Percentiles rank a stretch among this genome's conserved stretches.
These are phyloP conservation scores for Neonectria punicea DNA, from an alignment of 2,329 filamentous ascomycete genomes.

Conservation along the genomic window DNA sequence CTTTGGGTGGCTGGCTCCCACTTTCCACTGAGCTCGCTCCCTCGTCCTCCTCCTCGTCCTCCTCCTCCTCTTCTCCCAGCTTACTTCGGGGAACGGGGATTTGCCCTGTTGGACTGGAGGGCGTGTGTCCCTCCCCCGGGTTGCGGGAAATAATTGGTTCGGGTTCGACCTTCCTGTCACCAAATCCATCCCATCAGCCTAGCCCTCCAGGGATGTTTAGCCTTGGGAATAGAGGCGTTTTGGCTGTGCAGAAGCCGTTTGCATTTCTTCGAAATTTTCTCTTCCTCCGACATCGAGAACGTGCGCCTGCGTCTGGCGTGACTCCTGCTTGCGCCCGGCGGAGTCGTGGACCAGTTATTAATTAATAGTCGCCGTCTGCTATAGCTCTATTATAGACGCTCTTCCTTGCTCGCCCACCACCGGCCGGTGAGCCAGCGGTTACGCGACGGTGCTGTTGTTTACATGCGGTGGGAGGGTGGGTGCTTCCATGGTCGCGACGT, in stretches of 20 bases:
- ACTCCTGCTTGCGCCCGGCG: slow-evolving; percentile 19
- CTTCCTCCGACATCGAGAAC: slow-evolving; percentile 3
- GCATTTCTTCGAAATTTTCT: not conserved
- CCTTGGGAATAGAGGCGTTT: not conserved
- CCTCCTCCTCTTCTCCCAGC: not conserved
- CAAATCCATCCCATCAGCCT: not conserved
- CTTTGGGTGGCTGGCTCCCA: not conserved
- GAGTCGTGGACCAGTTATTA: not conserved
- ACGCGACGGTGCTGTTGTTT: not conserved
- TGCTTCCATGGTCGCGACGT: not conserved
- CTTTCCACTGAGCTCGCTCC: not conserved
- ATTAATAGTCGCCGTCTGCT: slow-evolving; percentile 9
- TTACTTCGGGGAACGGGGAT: too few relatives aligned
- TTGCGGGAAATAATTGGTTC: slow-evolving; percentile 5
- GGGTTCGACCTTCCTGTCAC: not conserved
- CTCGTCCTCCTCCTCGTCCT: not conserved
- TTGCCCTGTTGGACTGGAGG: not conserved
- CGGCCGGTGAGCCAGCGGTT: not conserved
- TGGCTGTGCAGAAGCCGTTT: slow-evolving; percentile 2
- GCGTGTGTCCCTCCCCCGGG: not conserved
- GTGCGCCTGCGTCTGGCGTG: slow-evolving; percentile 10
- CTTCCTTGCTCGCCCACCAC: not conserved
- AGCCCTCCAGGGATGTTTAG: slow-evolving; percentile 9
- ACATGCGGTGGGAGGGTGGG: not conserved
- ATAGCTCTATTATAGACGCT: slow-evolving; percentile 9